Evolutionary conservation across 306 rosid genomes (phyloP).

Genomic region (Gastrolobium bilobum): DNA sequence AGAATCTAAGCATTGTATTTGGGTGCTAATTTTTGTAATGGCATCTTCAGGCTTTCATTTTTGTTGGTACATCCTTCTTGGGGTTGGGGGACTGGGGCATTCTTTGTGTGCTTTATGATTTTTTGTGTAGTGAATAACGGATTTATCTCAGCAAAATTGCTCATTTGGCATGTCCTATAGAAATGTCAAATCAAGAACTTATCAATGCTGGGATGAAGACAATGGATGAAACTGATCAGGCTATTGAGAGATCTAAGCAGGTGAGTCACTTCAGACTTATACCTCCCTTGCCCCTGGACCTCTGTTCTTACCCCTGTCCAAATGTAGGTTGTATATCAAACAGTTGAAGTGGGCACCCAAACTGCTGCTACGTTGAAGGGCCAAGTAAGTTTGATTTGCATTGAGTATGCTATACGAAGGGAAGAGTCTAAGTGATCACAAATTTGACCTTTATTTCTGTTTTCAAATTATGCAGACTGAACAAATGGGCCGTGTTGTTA

Average conservation of each 20-base stretch:
- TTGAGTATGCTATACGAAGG: constrained; percentile 22
- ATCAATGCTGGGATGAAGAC: constrained; percentile 79
- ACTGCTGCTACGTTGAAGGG: constrained; percentile 93
- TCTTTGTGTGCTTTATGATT: constrained; percentile 32
- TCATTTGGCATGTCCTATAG: constrained; percentile 59
- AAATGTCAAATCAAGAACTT: constrained; percentile 98
- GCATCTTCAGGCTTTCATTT: constrained; percentile 35
- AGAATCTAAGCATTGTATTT: constrained; percentile 23
- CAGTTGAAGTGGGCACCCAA: constrained; percentile 95
- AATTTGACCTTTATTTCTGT: constrained; percentile 46
- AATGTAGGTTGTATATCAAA: constrained; percentile 87
- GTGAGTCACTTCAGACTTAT: constrained; percentile 53
- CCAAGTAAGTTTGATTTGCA: constrained; percentile 72
- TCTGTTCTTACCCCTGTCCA: constrained; percentile 48
- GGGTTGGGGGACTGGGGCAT: constrained; percentile 15
- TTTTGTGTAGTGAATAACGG: constrained; percentile 2
- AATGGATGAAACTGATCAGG: constrained; percentile 98
- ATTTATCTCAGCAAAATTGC: constrained; percentile 43
- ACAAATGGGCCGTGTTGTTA: constrained; percentile 98
- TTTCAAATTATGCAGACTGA: constrained; percentile 76
- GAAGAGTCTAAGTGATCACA: constrained; percentile 39
- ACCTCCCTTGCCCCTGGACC: constrained; percentile 29
- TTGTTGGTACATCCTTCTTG: constrained; percentile 32
- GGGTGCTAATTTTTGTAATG: constrained; percentile 26
- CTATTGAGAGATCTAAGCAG: constrained; percentile 89